Evolutionary conservation across 371 early-diverging fungal species (phyloP).

Genomic region (Rhizopus microsporus): DNA sequence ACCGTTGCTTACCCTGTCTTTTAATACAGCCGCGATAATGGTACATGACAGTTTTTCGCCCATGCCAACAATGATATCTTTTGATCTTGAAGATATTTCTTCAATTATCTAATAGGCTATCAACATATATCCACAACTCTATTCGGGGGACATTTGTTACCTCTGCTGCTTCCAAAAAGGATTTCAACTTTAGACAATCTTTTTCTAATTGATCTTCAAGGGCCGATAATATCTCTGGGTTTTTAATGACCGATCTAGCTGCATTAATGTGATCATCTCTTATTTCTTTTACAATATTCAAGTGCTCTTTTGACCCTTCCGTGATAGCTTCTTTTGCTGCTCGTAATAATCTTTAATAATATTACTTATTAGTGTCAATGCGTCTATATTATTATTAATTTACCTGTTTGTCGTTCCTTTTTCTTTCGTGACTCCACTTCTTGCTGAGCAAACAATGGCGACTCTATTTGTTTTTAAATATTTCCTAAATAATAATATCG

Average conservation of each 20-base stretch:
- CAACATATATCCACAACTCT: no score
- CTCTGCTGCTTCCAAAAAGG: slow-evolving; percentile 91
- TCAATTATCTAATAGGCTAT: slow-evolving; percentile 73
- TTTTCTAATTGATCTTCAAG: slow-evolving; percentile 62
- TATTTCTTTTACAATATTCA: slow-evolving; percentile 85
- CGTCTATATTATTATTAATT: background rate
- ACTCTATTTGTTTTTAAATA: slow-evolving; percentile 60
- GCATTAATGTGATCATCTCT: slow-evolving; percentile 83
- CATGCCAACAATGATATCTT: slow-evolving; percentile 93
- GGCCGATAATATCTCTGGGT: slow-evolving; percentile 51
- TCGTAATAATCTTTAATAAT: slow-evolving; percentile 50
- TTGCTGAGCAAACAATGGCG: slow-evolving; percentile 81
- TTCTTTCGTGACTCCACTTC: slow-evolving; percentile 76
- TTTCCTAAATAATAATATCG: slow-evolving; percentile 19
- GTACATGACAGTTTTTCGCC: slow-evolving; percentile 94
- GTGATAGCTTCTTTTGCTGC: slow-evolving; percentile 72
- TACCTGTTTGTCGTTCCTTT: slow-evolving; percentile 79
- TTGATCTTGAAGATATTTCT: slow-evolving; percentile 95
- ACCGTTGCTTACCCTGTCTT: slow-evolving; percentile 50
- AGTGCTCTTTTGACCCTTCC: slow-evolving; percentile 58
- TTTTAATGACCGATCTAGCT: slow-evolving; percentile 56
- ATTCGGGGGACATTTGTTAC: slow-evolving; percentile 39
- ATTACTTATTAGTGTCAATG: background rate
- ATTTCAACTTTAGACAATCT: slow-evolving; percentile 77
- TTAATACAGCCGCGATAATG: slow-evolving; percentile 80